Conservation (phyloP, 192 early-diverging fungal species). For the Mortierella alpina region DNA sequence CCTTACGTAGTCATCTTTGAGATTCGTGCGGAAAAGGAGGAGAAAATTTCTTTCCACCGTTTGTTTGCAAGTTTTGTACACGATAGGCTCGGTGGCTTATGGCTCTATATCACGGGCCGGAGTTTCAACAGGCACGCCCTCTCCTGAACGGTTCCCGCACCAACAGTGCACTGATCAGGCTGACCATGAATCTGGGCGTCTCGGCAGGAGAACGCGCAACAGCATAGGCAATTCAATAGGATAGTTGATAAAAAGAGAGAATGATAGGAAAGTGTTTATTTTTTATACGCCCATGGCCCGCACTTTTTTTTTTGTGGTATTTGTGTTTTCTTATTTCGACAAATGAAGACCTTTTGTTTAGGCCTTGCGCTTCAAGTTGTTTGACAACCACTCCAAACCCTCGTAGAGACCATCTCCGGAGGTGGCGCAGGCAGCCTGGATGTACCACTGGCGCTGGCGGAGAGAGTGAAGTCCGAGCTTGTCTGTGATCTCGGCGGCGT, state of each 20-base stretch:
- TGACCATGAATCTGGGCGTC: too few relatives aligned
- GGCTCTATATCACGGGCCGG: not conserved
- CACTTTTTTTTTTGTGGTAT: constrained; percentile 20
- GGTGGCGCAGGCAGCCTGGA: constrained; percentile 93
- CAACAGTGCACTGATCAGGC: too few relatives aligned
- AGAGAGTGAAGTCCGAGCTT: constrained; percentile 89
- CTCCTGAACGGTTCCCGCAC: too few relatives aligned
- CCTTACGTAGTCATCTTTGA: constrained; percentile 58
- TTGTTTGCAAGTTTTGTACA: constrained; percentile 25
- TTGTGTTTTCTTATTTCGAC: constrained; percentile 9
- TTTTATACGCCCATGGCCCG: not conserved
- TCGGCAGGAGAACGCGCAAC: not conserved
- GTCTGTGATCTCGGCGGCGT: constrained; percentile 91
- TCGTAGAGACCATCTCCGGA: constrained; percentile 97
- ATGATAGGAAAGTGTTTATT: not conserved
- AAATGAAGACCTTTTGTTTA: constrained; percentile 20
- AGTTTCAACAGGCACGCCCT: too few relatives aligned
- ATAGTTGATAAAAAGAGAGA: not conserved
- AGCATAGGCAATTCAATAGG: not conserved
- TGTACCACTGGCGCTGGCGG: constrained; percentile 88
- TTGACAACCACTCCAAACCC: constrained; percentile 94
- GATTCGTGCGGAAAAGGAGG: constrained; percentile 53
- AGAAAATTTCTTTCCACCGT: constrained; percentile 45
- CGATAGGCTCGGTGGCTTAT: constrained; percentile 16
- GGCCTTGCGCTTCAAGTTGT: constrained; percentile 65